Evolutionary conservation across 305 asterid genomes (phyloP), one percentile per base, ranked within the genome.

Genomic region (Solanum hybrid): DNA sequence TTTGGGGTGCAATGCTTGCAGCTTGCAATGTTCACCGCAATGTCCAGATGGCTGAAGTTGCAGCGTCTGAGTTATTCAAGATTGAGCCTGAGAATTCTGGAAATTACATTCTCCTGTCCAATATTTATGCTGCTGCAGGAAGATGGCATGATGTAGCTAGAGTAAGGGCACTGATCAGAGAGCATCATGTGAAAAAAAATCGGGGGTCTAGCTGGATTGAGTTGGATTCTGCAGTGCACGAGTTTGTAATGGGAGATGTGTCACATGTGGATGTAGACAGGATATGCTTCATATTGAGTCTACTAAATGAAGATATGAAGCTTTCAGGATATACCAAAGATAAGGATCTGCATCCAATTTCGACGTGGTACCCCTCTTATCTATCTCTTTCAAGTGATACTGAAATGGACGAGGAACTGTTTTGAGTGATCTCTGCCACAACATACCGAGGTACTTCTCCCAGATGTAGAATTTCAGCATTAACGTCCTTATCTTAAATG

Each of bases 41-140:
- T 70, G 89, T 81, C 79, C 27, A 72, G 87, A 78, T 90, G 90
- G 92, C 92, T 80, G 90, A 81, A 86, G 79, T 86, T 86, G 89
- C 91, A 29, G 89, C 91, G 0, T 13, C 39, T 36, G 82, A 90
- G 89, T 90, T 90, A 87, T 91, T 84, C 81, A 72, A 76, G 73
- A 87, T 89, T 82, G 86, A 87, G 17, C 87, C 90, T 81, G 87
- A 87, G 65, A 90, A 82, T 57, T 91, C 89, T 11, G 89, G 90
- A 34, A 57, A 88, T 83, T 91, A 89, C 38, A 38, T 38, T 75
- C 91, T 78, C 70, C 51, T 76, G 61, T 89, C 82, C 37, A 88
- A 85, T 72, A 81, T 57, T 39, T 90, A 89, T 82, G 87, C 88
- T 87, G 88, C 70, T 81, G 85, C 34, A 75, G 88, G 84, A n/a